Evolutionary conservation across 1,284 basidiomycete genomes (phyloP).

Genomic region (Apiotrichum laibachii): DNA sequence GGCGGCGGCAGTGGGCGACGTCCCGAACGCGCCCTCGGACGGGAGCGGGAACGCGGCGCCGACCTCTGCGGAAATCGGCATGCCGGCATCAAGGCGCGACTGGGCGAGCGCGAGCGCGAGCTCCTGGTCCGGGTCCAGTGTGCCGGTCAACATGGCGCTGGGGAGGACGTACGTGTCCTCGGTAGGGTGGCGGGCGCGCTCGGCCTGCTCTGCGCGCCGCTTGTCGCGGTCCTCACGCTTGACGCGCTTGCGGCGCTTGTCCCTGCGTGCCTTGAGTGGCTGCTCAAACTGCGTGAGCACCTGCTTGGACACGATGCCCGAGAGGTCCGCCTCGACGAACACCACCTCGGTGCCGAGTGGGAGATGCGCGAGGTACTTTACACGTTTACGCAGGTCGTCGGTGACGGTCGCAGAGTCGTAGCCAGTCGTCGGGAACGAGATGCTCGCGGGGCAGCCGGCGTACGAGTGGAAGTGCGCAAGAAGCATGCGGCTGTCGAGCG

Average conservation of each 20-base stretch:
- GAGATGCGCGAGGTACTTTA: conserved; percentile 91
- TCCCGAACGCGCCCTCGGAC: not conserved
- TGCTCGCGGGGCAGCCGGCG: conserved; percentile 75
- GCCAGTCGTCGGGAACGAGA: conserved; percentile 74
- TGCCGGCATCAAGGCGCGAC: conserved; percentile 5
- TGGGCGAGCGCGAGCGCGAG: conserved; percentile 10
- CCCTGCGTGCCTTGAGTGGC: conserved; percentile 68
- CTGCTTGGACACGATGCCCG: conserved; percentile 67
- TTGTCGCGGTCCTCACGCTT: conserved; percentile 79
- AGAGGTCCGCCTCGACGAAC: conserved; percentile 86
- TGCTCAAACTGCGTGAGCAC: conserved; percentile 75
- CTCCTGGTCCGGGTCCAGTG: conserved; percentile 7
- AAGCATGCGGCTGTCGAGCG: conserved; percentile 91
- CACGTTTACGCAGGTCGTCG: conserved; percentile 86
- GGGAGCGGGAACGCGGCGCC: conserved; percentile 12
- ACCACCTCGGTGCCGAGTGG: conserved; percentile 90
- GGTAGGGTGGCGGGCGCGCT: conserved; percentile 43
- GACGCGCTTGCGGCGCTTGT: conserved; percentile 71
- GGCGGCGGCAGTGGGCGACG: not conserved
- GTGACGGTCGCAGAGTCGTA: conserved; percentile 66
- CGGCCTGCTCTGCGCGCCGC: conserved; percentile 69
- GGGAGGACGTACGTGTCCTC: conserved; percentile 13
- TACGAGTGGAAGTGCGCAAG: conserved; percentile 81
- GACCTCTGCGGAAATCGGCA: conserved; percentile 5
- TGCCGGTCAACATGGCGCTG: conserved; percentile 7